These are phyloP conservation scores for Skeletonema grethae DNA, from an alignment of 108 stramenopile genomes.

Conservation along the genomic window DNA sequence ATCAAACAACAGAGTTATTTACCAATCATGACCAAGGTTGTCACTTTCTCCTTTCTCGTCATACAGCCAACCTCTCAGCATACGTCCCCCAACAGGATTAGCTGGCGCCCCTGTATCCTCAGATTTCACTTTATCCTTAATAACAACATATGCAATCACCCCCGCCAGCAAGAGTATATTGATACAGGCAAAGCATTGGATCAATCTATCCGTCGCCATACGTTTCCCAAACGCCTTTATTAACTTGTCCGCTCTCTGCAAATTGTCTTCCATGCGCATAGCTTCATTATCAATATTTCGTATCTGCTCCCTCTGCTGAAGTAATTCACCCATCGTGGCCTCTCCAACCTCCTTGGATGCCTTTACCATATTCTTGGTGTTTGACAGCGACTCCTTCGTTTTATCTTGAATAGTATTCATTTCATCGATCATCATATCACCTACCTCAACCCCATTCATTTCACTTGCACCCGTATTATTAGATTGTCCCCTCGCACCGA, in stretches of 20 bases:
- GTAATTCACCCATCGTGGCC: slow-evolving; percentile 81
- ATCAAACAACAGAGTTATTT: background rate
- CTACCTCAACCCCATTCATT: slow-evolving; percentile 62
- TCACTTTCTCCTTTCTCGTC: slow-evolving; percentile 13
- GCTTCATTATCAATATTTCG: slow-evolving; percentile 86
- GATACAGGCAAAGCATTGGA: slow-evolving; percentile 91
- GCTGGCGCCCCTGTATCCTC: slow-evolving; percentile 26
- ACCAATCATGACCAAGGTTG: slow-evolving; percentile 3
- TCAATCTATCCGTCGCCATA: slow-evolving; percentile 94
- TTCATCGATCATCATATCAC: slow-evolving; percentile 74
- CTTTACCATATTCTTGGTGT: slow-evolving; percentile 77
- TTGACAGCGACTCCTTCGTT: slow-evolving; percentile 73
- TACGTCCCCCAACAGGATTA: slow-evolving; percentile 36
- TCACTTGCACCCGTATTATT: slow-evolving; percentile 35
- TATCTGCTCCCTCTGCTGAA: slow-evolving; percentile 89
- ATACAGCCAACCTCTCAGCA: slow-evolving; percentile 22
- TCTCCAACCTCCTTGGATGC: slow-evolving; percentile 85
- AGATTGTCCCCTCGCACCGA: slow-evolving; percentile 31
- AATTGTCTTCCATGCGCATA: slow-evolving; percentile 87
- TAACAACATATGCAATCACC: slow-evolving; percentile 80
- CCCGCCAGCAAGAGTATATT: slow-evolving; percentile 84
- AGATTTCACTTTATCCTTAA: slow-evolving; percentile 51
- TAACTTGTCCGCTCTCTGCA: slow-evolving; percentile 88
- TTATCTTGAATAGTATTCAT: slow-evolving; percentile 75
- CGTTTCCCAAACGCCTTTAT: slow-evolving; percentile 91